Percentiles rank a stretch among this genome's conserved stretches.
Evolutionary conservation across 768 basidiomycete genomes (phyloP).

Genomic region (Tulasnella sp.): DNA sequence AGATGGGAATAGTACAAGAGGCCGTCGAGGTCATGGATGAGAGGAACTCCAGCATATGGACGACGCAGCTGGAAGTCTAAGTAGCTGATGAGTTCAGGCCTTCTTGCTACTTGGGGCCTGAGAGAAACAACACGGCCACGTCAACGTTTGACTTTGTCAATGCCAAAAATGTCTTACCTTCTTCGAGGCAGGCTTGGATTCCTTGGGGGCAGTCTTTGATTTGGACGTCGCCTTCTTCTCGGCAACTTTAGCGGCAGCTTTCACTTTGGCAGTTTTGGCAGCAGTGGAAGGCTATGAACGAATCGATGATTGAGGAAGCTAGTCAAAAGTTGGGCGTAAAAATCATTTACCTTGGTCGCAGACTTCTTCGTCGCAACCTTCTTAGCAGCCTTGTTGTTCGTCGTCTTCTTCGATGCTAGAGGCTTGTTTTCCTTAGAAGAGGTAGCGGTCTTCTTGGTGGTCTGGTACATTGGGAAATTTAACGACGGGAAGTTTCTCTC

Average conservation of each 20-base stretch:
- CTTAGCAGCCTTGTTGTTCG: neutral
- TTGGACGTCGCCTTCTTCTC: conserved; percentile 14
- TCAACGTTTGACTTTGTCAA: neutral
- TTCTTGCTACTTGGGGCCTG: neutral
- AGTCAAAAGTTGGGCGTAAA: neutral
- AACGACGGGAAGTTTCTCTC: neutral
- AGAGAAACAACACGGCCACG: neutral
- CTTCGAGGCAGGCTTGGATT: conserved; percentile 6
- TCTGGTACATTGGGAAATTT: neutral
- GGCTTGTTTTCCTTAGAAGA: conserved; percentile 7
- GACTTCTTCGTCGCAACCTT: conserved; percentile 5
- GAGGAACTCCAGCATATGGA: neutral
- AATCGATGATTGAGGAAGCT: neutral
- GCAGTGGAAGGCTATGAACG: neutral
- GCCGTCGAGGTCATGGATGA: neutral
- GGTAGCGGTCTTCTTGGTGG: neutral
- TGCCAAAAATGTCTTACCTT: neutral
- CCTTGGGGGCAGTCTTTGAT: conserved; percentile 8
- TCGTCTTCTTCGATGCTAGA: neutral
- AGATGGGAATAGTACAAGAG: neutral
- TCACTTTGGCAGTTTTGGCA: conserved; percentile 14
- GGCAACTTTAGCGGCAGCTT: conserved; percentile 10
- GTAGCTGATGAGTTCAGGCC: neutral
- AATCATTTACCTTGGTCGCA: neutral
- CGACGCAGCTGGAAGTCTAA: neutral